phyloP scores from a whole-genome alignment of 495 filamentous ascomycete species.

The Hyaloscypha hepaticicola region DNA sequence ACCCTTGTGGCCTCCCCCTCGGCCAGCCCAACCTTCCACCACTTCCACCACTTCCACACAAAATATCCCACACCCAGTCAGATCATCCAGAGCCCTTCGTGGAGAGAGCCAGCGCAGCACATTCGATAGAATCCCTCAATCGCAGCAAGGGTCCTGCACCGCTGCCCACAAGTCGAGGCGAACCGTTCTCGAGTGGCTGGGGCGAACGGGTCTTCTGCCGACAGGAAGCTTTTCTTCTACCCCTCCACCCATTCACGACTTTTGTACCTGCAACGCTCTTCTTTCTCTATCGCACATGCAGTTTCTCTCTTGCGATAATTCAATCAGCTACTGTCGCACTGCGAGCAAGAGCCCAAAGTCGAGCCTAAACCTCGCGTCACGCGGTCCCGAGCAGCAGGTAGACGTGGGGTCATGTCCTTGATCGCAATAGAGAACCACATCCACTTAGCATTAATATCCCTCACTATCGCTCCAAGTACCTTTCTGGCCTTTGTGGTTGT shows the following conservation, averaged over 20 bases:
- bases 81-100: background rate
- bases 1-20: background rate
- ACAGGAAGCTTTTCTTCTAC: background rate
- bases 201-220: background rate
- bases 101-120: background rate
- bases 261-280: background rate
- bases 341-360: background rate
- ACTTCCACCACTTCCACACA: no score
- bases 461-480: conserved; percentile 53
- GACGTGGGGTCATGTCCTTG: conserved; percentile 29
- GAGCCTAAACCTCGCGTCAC: conserved; percentile 4
- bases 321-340: background rate
- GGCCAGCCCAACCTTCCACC: background rate
- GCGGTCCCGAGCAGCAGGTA: conserved; percentile 10
- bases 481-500: conserved; percentile 53
- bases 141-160: background rate
- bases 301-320: background rate
- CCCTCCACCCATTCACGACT: background rate
- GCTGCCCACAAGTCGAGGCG: background rate
- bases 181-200: background rate
- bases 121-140: background rate
- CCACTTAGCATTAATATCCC: conserved; percentile 48
- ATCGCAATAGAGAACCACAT: conserved; percentile 54
- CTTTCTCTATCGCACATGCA: background rate
- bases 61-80: background rate